Evolutionary conservation across 306 rosid species (phyloP).

Genomic region (Albizia julibrissin): DNA sequence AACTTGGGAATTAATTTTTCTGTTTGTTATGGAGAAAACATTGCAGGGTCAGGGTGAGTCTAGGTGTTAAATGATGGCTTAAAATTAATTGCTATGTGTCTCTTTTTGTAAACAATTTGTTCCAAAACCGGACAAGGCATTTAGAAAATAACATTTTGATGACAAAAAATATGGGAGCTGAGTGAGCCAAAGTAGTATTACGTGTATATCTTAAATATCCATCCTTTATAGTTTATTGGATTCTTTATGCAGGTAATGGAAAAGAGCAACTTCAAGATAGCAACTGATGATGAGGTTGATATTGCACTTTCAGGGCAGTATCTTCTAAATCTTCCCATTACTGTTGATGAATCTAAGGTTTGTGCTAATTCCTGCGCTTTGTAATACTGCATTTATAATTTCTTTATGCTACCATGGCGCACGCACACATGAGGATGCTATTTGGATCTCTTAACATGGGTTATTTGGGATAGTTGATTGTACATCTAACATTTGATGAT

Average conservation of each 20-base stretch:
- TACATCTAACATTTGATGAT: slow-evolving; percentile 31
- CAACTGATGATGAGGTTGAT: slow-evolving; percentile 72
- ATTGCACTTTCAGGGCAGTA: slow-evolving; percentile 85
- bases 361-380: not conserved
- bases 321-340: slow-evolving; percentile 92
- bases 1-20: not conserved
- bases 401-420: not conserved
- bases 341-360: slow-evolving; percentile 84
- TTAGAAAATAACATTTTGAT: slow-evolving; percentile 10
- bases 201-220: not conserved
- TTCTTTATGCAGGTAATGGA: slow-evolving; percentile 63
- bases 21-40: not conserved
- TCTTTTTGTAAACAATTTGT: not conserved
- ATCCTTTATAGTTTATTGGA: not conserved
- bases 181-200: not conserved
- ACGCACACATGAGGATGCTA: not conserved
- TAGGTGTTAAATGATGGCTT: not conserved
- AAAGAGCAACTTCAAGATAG: slow-evolving; percentile 87
- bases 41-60: not conserved
- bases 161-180: not conserved
- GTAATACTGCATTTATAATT: not conserved
- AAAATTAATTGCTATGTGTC: not conserved
- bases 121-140: not conserved
- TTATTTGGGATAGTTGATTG: slow-evolving; percentile 21
- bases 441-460: not conserved